Evolutionary conservation across 768 basidiomycete species (phyloP), one percentile per base, ranked within the genome.

Genomic region (Tricholoma flavovirens): DNA sequence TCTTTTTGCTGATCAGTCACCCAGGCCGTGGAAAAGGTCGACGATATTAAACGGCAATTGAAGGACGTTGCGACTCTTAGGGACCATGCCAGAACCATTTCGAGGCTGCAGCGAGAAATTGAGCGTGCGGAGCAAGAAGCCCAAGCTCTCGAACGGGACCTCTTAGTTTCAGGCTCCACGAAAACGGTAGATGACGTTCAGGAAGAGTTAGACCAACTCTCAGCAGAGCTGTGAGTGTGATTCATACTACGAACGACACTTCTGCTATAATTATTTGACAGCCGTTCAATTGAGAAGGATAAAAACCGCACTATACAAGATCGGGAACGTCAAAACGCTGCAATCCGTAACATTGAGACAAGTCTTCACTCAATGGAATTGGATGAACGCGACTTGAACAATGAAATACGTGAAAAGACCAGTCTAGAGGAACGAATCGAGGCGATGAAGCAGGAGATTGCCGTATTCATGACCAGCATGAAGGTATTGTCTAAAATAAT

Each of bases 171-270:
- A 2, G 95, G 94, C 2, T 88, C 87, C 32, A 80, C 82, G 12
- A 90, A 84, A 69, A 93, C 94, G 1, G 81, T 83, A 0, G 90
- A 93, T 46, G 93, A 95, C 48, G 87, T 98, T 14, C 89, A 98
- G 67, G 71, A 62, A 22, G 87, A 97, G 64, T 75, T 97, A 5
- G 83, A 88, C 54, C 70, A 72, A 1, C 67, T 95, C 21, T 75
- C 78, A 1, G 73, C 72, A 14, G 77, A 87, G 58, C 75, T 93
- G 94, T 96, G 63, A 65, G 83, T 70, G 43, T 56, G 17, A 26
- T 29, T 22, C n/a, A 10, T 10, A 32, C 43, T 43, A 42, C 45
- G 32, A 2, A 21, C 38, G n/a, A 53, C 22, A 19, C 49, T 33
- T 15, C 17, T 36, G 5, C 38, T 22, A 42, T 21, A 51, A 22